Conservation (phyloP, 176 grass and related monocot genomes). For the Avena insularis region DNA sequence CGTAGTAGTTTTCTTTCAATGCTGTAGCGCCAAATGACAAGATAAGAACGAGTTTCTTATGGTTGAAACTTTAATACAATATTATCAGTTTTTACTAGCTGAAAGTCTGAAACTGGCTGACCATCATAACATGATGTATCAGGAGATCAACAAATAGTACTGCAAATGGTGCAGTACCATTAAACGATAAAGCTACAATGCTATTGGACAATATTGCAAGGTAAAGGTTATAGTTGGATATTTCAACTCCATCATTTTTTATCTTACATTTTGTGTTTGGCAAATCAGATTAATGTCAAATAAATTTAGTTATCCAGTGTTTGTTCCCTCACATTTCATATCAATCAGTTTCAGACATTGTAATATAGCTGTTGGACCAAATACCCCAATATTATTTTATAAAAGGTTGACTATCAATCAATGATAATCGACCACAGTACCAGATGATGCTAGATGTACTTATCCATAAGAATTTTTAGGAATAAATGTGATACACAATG, state of each 20-base stretch:
- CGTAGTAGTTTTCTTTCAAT: neutral
- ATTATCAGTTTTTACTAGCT: constrained; percentile 32
- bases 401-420: neutral
- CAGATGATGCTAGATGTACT: neutral
- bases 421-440: neutral
- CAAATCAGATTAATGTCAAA: constrained; percentile 16
- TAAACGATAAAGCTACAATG: constrained; percentile 69
- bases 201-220: constrained; percentile 67
- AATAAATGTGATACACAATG: constrained; percentile 19
- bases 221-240: constrained; percentile 46
- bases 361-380: neutral
- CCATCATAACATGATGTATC: constrained; percentile 30
- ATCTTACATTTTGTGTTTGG: neutral
- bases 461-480: neutral
- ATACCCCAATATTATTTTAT: constrained; percentile 7
- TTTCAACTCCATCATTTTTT: neutral
- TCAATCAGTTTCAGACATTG: neutral
- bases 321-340: neutral
- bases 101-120: constrained; percentile 10
- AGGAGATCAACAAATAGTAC: constrained; percentile 54
- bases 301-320: neutral
- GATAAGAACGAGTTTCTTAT: neutral
- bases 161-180: constrained; percentile 41
- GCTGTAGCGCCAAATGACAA: neutral
- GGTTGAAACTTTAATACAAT: constrained; percentile 15